Conservation (phyloP, 2,329 filamentous ascomycete species). For the Fusarium graminum region DNA sequence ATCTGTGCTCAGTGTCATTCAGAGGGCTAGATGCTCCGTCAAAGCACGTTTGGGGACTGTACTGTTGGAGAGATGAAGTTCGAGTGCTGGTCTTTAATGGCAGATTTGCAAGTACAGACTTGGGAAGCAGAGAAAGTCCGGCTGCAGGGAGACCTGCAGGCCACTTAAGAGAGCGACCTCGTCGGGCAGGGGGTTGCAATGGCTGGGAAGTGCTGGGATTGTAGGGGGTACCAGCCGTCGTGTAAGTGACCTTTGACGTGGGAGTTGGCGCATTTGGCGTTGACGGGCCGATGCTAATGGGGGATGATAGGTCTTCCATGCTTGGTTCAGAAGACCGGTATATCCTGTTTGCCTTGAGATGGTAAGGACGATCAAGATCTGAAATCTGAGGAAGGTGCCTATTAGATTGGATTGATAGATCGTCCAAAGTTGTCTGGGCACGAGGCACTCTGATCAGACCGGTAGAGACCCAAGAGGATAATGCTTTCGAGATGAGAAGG, state of each 20-base stretch:
- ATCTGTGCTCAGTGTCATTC: conserved; percentile 45
- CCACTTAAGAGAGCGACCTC: conserved; percentile 62
- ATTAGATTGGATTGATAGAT: conserved; percentile 47
- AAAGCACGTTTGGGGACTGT: conserved; percentile 67
- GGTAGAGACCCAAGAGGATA: conserved; percentile 7
- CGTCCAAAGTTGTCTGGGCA: conserved; percentile 19
- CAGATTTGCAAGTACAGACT: conserved; percentile 54
- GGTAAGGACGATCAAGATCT: conserved; percentile 31
- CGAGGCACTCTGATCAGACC: conserved; percentile 15
- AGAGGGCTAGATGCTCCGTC: conserved; percentile 64
- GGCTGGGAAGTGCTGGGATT: conserved; percentile 61
- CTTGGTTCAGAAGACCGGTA: conserved; percentile 39
- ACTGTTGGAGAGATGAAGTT: conserved; percentile 54
- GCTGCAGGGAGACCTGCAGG: conserved; percentile 48
- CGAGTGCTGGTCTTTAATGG: conserved; percentile 48
- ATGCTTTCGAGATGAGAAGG: conserved; percentile 25
- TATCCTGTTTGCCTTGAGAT: conserved; percentile 39
- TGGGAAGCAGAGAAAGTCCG: conserved; percentile 55
- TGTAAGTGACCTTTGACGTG: conserved; percentile 59
- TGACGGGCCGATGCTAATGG: conserved; percentile 43
- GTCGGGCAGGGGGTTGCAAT: conserved; percentile 65
- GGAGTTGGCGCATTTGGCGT: conserved; percentile 42
- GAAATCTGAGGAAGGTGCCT: conserved; percentile 50
- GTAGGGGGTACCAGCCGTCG: conserved; percentile 69
- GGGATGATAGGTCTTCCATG: conserved; percentile 52